Percentiles rank a stretch among this genome's conserved stretches.
These are phyloP conservation scores for Casuarina equisetifolia DNA, from an alignment of 306 rosid species.

Conservation along the genomic window DNA sequence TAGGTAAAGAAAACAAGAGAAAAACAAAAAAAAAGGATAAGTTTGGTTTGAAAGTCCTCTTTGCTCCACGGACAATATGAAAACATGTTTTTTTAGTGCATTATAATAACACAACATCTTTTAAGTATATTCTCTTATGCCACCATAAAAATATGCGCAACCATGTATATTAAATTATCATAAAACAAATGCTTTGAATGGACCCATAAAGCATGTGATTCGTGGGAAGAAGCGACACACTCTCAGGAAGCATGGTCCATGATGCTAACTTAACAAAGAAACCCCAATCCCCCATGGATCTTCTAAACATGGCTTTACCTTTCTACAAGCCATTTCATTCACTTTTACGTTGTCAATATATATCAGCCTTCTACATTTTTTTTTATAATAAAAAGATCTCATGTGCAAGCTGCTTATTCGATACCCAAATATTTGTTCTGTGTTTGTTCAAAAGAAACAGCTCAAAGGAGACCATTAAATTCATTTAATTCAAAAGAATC, in stretches of 20 bases:
- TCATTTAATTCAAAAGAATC: no score
- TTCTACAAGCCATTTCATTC: neutral
- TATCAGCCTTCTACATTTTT: no score
- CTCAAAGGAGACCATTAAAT: no score
- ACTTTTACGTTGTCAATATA: neutral
- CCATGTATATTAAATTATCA: neutral
- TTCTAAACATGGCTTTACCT: neutral
- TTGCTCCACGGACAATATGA: neutral
- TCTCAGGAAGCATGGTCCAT: no score
- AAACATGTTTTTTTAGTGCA: neutral
- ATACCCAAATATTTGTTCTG: no score
- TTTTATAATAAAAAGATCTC: no score
- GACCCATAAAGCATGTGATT: neutral
- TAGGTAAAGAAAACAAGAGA: neutral
- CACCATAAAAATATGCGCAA: neutral
- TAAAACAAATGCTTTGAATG: neutral
- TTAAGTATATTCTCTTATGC: conserved; percentile 18
- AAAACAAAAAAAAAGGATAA: neutral
- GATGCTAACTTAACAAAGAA: no score
- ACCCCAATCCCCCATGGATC: no score
- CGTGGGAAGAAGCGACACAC: no score
- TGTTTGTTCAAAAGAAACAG: no score
- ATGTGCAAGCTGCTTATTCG: no score
- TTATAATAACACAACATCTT: neutral
- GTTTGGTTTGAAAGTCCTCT: neutral